Evolutionary conservation across 345 rosid species (phyloP).

Genomic region (Sonneratia alba): DNA sequence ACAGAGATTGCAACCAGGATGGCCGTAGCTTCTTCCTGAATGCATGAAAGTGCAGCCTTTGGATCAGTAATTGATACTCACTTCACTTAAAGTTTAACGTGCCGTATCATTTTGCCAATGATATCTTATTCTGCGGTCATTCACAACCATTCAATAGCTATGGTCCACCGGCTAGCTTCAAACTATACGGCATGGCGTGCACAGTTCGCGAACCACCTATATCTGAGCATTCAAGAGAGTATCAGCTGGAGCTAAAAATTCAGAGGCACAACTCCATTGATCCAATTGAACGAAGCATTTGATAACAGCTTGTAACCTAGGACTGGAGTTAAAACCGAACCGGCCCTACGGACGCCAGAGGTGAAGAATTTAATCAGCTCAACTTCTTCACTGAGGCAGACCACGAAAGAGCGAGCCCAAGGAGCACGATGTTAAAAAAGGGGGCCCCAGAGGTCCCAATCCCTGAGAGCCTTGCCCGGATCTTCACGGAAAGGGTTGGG

Average conservation of each 20-base stretch:
- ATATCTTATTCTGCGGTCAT: background rate
- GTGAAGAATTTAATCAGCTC: background rate
- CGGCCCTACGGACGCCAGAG: background rate
- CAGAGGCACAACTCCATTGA: background rate
- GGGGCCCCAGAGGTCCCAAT: constrained; percentile 99
- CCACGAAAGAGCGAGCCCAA: constrained; percentile 89
- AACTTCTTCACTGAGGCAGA: constrained; percentile 75
- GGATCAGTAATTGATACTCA: background rate
- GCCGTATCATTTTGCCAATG: background rate
- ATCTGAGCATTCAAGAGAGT: background rate
- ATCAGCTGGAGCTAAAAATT: background rate
- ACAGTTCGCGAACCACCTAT: background rate
- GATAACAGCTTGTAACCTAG: background rate
- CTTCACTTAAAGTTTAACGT: background rate
- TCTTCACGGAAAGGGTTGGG: constrained; percentile 89
- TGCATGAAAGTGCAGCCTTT: background rate
- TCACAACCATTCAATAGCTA: background rate
- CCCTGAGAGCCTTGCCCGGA: constrained; percentile 94
- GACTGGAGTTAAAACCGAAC: background rate
- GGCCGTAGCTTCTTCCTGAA: too few species aligned
- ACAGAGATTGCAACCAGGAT: too few species aligned
- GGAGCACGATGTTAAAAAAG: constrained; percentile 82
- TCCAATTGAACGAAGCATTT: background rate
- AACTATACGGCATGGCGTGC: background rate
- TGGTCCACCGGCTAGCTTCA: background rate